Evolutionary conservation across 257 asterid species (phyloP).

Genomic region (Marsdenia floribunda): DNA sequence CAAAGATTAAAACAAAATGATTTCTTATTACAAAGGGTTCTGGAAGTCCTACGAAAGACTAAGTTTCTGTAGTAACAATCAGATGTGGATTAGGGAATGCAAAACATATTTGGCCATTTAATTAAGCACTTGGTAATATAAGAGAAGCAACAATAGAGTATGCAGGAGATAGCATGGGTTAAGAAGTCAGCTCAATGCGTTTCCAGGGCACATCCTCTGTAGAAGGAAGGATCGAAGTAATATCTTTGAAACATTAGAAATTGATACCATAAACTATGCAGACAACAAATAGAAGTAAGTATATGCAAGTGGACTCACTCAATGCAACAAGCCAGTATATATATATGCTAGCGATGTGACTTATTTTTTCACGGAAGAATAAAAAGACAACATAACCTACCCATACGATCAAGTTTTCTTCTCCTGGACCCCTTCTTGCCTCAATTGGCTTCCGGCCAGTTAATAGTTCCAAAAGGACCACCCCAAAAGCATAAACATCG

Average conservation of each 20-base stretch:
- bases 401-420: conserved; percentile 82
- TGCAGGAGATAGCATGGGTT: neutral
- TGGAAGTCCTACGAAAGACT: neutral
- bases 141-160: neutral
- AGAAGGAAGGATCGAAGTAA: neutral
- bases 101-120: neutral
- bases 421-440: conserved; percentile 73
- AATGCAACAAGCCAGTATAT: neutral
- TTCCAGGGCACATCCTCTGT: neutral
- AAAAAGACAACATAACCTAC: conserved; percentile 30
- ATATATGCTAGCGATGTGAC: neutral
- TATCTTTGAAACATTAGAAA: neutral
- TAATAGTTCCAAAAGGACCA: conserved; percentile 79
- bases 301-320: neutral
- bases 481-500: conserved; percentile 82
- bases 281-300: neutral
- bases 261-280: neutral
- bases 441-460: conserved; percentile 88
- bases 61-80: neutral
- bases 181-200: neutral
- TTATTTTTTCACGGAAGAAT: neutral
- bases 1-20: neutral
- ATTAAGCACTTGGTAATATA: neutral
- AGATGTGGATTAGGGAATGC: neutral
- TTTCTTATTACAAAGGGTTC: neutral